Base-by-base conservation (phyloP, 75 land plant species). In the Picea glauca region DNA sequence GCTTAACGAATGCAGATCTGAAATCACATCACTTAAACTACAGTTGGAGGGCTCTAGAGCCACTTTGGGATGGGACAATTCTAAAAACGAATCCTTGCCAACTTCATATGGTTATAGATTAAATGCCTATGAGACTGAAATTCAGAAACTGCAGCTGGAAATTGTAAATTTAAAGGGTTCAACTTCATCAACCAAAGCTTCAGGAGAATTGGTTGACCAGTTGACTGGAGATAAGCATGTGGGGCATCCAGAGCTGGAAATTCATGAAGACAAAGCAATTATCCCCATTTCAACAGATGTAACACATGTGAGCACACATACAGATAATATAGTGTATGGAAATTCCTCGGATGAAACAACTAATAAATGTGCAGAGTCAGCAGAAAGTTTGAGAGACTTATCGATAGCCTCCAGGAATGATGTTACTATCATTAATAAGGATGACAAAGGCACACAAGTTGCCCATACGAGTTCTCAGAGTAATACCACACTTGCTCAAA, bases 11-110 rank as follows among this genome's bases (percentile, higher is more conserved):
- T 90, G 84, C 80, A 87, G 93, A 83, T 88, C 94, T 64, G 99
- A 96, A 78, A 87, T 94, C 61, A 93, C 94, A 59, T 87, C 97
- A 40, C 84, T 96, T 13, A 93, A 96, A 75, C 84, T 90, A 88
- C 90, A 92, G 62, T 84, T 93, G 38, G 97, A 96, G 81, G 89
- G 93, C 33, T 80, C 82, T 75, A 85, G 80, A 58, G 83, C 93
- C 50, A 79, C 76, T 74, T 75, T 43, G 66, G 78, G 77, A 77
- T 83, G 75, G 64, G 67, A 74, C 6, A 43, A 78, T 58, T 64
- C 50, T 62, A 84, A 80, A 58, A 63, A 21, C 77, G 89, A 83
- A 74, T 58, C 70, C 15, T 32, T 18, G 14, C 30, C 76, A 56
- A 20, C 76, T 62, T 33, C 72, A 14, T 17, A 60, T 50, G 83